Base-by-base conservation (phyloP, 345 rosid species). In the Corymbia maculata region DNA sequence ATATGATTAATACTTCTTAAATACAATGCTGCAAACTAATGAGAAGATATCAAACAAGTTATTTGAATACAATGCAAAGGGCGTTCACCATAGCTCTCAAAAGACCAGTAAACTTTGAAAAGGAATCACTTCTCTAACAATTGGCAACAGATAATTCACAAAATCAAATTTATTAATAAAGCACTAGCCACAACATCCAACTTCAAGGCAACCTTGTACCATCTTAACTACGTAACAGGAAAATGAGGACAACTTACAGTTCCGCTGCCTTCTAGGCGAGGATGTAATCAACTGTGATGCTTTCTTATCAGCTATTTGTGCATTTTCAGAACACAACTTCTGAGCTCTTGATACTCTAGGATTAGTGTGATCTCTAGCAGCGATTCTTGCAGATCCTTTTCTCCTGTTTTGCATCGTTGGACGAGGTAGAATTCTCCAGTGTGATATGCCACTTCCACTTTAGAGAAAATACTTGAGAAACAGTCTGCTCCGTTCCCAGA, bases 221-320 rank as follows among this genome's bases (percentile, higher is more conserved):
- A 36, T 75, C 82, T 36, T 75, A 70, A 75, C 84, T 45, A 80
- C 84, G 9, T 44, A 88, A 47, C 24, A 47, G 32, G 26, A 44
- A 45, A 53, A 79, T 86, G 47, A 75, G 59, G 82, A 79, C 44
- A 90, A 70, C 85, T 87, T 89, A 94, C 95, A 92, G 84, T 85
- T 84, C 89, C 80, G 94, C 89, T 92, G 95, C 92, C 94, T 95
- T 88, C 97, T 93, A 24, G 90, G 91, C 3, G 98, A 95, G 87
- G 98, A 96, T 36, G 97, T 91, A 88, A 96, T 95, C 85, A 96
- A 87, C 89, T 93, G 97, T 3, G 92, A 53, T 22, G 87, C 94
- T 91, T 92, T 94, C 92, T 92, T 94, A 80, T 91, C 93, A 13
- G 90, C 89, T 85, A 88, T 90, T 90, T 93, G 93, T 17, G 89